Evolutionary conservation across 306 rosid species (phyloP).

Genomic region (Inga leiocalycina): DNA sequence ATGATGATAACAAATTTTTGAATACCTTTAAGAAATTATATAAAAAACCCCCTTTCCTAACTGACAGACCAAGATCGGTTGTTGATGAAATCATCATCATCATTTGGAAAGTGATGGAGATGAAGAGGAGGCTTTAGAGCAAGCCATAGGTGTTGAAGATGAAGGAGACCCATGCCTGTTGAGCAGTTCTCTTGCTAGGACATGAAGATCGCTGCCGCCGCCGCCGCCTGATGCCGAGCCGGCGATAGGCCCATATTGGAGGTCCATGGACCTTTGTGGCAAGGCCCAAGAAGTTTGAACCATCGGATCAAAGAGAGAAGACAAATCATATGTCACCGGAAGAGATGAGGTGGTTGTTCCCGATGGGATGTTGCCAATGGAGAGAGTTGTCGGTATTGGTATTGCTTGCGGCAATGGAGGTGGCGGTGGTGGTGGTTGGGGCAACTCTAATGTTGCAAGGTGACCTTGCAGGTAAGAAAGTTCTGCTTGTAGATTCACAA

Average conservation of each 20-base stretch:
- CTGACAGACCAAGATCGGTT: conserved; percentile 43
- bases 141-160: conserved; percentile 35
- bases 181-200: conserved; percentile 73
- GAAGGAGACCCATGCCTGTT: conserved; percentile 56
- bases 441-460: conserved; percentile 71
- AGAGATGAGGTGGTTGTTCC: conserved; percentile 39
- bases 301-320: conserved; percentile 84
- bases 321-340: conserved; percentile 65
- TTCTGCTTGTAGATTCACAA: conserved; percentile 85
- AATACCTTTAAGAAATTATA: conserved; percentile 34
- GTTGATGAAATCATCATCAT: conserved; percentile 35
- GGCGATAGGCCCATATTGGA: conserved; percentile 43
- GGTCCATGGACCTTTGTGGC: conserved; percentile 62
- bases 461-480: conserved; percentile 85
- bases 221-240: conserved; percentile 35
- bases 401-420: conserved; percentile 47
- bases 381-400: conserved; percentile 35
- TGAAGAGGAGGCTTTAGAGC: conserved; percentile 53
- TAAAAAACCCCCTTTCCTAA: conserved; percentile 34
- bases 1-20: background rate
- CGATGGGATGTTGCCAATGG: conserved; percentile 63
- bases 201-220: conserved; percentile 60
- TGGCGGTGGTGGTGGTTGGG: conserved; percentile 62
- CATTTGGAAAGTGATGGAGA: conserved; percentile 60
- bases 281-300: conserved; percentile 67